Conservation (phyloP, 441 rosid species). For the California macrophylla region DNA sequence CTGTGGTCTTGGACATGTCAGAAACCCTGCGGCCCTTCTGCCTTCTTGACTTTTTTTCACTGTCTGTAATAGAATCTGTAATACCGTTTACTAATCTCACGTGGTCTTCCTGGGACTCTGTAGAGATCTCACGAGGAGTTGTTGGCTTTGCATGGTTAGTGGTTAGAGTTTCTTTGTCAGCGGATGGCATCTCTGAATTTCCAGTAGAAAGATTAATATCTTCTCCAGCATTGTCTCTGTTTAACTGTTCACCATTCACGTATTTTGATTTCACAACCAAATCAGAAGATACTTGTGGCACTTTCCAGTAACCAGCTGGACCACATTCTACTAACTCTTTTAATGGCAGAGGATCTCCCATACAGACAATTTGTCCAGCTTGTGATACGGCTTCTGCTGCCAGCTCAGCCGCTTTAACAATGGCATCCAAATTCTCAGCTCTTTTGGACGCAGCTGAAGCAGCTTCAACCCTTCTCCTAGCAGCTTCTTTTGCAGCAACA, state of each 20-base stretch:
- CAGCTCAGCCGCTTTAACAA: slow-evolving; percentile 90
- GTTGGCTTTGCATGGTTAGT: slow-evolving; percentile 30
- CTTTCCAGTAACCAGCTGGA: slow-evolving; percentile 65
- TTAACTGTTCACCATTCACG: slow-evolving; percentile 21
- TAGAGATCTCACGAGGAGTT: slow-evolving; percentile 25
- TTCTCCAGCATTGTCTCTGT: slow-evolving; percentile 13
- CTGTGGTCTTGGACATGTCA: slow-evolving; percentile 33
- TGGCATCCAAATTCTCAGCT: slow-evolving; percentile 92
- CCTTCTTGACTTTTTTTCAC: slow-evolving; percentile 38
- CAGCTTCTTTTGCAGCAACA: slow-evolving; percentile 78
- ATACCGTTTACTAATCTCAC: slow-evolving; percentile 34
- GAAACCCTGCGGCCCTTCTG: slow-evolving; percentile 34
- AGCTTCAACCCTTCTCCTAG: slow-evolving; percentile 81
- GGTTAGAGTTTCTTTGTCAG: slow-evolving; percentile 23
- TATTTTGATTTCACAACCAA: slow-evolving; percentile 25
- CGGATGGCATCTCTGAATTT: slow-evolving; percentile 27
- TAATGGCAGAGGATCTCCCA: slow-evolving; percentile 68
- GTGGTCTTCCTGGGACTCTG: slow-evolving; percentile 34
- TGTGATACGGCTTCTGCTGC: slow-evolving; percentile 92
- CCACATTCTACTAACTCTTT: slow-evolving; percentile 58
- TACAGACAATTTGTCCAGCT: slow-evolving; percentile 83
- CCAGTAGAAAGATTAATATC: slow-evolving; percentile 20
- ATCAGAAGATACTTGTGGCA: slow-evolving; percentile 35
- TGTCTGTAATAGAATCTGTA: slow-evolving; percentile 28
- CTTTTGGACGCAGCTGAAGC: slow-evolving; percentile 82